Evolutionary conservation across 202 grass and related monocot species (phyloP).

Genomic region (Setaria viridis): DNA sequence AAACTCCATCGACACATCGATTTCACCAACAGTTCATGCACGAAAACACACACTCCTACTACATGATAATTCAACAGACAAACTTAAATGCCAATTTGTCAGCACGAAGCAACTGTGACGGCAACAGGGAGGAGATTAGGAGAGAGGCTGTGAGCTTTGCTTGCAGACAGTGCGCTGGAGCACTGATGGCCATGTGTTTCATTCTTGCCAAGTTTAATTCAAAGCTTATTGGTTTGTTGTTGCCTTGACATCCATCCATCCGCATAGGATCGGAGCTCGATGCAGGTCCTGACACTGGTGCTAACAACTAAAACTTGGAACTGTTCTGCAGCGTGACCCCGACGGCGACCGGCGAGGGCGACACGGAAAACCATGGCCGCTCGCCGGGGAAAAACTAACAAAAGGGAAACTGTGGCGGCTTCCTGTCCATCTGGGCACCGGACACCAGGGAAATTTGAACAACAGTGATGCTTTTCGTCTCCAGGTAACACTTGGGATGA

Average conservation of each 20-base stretch:
- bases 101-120: conserved; percentile 34
- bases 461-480: conserved; percentile 39
- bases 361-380: not conserved
- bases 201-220: not conserved
- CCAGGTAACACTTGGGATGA: conserved; percentile 33
- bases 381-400: not conserved
- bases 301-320: not conserved
- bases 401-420: conserved; percentile 9
- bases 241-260: conserved; percentile 20
- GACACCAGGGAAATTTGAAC: conserved; percentile 34
- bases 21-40: not conserved
- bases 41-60: not conserved
- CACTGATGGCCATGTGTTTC: conserved; percentile 27
- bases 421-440: conserved; percentile 23
- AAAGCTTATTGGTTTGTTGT: conserved; percentile 10
- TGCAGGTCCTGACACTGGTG: not conserved
- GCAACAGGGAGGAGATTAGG: conserved; percentile 43
- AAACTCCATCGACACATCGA: not conserved
- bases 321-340: conserved; percentile 35
- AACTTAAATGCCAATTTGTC: conserved; percentile 29
- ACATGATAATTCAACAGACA: not conserved
- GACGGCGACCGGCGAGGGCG: conserved; percentile 28
- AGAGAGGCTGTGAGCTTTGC: not conserved
- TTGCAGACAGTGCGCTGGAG: conserved; percentile 27
- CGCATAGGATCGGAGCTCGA: not conserved